These are phyloP conservation scores for Calonectria naviculata DNA, from an alignment of 2,329 filamentous ascomycete species.

Conservation along the genomic window DNA sequence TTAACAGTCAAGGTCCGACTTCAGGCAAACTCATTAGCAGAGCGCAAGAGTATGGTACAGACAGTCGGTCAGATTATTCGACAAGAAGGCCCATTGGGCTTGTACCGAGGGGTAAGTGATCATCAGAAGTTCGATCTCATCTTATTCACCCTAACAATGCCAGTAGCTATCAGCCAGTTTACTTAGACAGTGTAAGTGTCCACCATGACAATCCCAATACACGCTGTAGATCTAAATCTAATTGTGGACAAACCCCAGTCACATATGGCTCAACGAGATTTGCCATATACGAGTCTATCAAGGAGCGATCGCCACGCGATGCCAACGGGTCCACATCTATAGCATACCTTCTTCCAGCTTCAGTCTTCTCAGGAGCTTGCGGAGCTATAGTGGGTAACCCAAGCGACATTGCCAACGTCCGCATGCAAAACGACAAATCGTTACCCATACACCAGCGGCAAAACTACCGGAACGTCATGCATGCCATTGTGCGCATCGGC, in stretches of 20 bases:
- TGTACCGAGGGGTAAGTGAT: constrained; percentile 19
- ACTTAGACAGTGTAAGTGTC: constrained; percentile 16
- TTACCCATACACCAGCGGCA: constrained; percentile 8
- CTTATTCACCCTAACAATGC: background rate
- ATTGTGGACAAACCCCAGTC: background rate
- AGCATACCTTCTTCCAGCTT: constrained; percentile 13
- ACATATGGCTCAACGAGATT: constrained; percentile 26
- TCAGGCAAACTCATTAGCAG: constrained; percentile 14
- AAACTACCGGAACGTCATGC: constrained; percentile 24
- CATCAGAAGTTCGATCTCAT: background rate
- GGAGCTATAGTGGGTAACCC: constrained; percentile 21
- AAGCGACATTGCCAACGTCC: constrained; percentile 23
- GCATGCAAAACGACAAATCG: constrained; percentile 28
- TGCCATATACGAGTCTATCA: constrained; percentile 27
- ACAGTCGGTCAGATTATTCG: constrained; percentile 17
- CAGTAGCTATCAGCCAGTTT: constrained; percentile 19
- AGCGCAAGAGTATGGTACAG: constrained; percentile 12
- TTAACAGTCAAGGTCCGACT: constrained; percentile 25
- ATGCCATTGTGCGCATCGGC: constrained; percentile 21
- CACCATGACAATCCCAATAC: background rate
- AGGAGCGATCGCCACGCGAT: constrained; percentile 1
- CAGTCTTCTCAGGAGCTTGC: constrained; percentile 16
- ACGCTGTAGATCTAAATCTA: no score
- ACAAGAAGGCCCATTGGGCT: constrained; percentile 12
- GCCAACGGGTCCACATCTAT: background rate